Base-by-base conservation (phyloP, 75 land plant genomes). In the Azolla pinnata region DNA sequence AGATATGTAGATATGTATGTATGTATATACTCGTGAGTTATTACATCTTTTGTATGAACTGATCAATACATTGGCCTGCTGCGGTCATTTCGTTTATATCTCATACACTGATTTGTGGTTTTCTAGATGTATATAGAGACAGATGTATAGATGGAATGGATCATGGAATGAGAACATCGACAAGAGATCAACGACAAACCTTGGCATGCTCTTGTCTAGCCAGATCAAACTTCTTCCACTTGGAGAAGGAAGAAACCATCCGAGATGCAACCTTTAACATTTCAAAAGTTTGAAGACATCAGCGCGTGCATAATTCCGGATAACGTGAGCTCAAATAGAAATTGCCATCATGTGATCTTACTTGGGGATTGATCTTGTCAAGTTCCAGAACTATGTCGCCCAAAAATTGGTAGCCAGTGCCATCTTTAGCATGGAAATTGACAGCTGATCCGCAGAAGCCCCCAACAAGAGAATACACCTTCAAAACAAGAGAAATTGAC, bases 401-500 rank as follows among this genome's bases (percentile, higher is more conserved):
- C 63, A 93, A 62, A 65, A 93, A 81, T 40, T 72, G 67, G 63
- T 93, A 93, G 35, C 98, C 98, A 20, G 96, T 88, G 2, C 98
- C 98, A 69, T 93, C 98, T 56, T 88, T 93, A 25, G 90, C 87
- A 63, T 93, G 96, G 81, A 93, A 89, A 49, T 89, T 93, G 27
- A 93, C 90, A 27, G 76, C 75, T 56, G 90, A 79, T 29, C 76
- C 79, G 62, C 84, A 83, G 31, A 93, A 93, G 24, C 85, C 95
- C 72, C 98, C 90, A 59, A 93, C 74, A 2, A 93, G 68, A 17
- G 96, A 83, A 73, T 93, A 93, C 5, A 93, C 97, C 92, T 90
- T 67, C 66, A 57, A 12, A 8, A 23, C 31, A 20, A 59, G 42
- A 38, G 14, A 38, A 38, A 38, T 8, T n/a, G n/a, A n/a, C n/a